Conservation (phyloP, 2,329 filamentous ascomycete genomes). For the Epichloe amarillans region DNA sequence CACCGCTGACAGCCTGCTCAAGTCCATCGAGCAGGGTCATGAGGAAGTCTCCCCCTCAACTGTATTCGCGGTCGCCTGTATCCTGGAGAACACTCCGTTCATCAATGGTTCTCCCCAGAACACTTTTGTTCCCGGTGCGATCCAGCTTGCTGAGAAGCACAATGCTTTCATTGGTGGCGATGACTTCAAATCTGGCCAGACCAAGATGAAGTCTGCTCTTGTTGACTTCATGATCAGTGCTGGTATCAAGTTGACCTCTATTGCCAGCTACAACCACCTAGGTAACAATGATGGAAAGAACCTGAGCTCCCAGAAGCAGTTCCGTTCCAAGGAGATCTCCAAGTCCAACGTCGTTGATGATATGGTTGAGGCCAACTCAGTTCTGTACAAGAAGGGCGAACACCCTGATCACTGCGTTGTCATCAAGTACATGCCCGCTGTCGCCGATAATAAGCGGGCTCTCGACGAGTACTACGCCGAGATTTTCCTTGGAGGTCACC, state of each 20-base stretch:
- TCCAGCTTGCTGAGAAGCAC: constrained; percentile 78
- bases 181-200: constrained; percentile 99
- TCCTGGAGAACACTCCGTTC: constrained; percentile 81
- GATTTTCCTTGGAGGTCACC: constrained; percentile 97
- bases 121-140: constrained; percentile 89
- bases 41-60: constrained; percentile 90
- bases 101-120: constrained; percentile 98
- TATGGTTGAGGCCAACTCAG: constrained; percentile 92
- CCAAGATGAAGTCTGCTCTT: constrained; percentile 99
- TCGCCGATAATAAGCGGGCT: constrained; percentile 97
- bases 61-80: constrained; percentile 87
- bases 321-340: constrained; percentile 98
- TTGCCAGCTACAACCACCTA: constrained; percentile 97
- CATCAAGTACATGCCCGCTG: constrained; percentile 99
- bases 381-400: constrained; percentile 84
- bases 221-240: constrained; percentile 98
- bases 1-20: constrained; percentile 85
- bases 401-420: constrained; percentile 97
- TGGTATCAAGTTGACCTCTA: constrained; percentile 96
- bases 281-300: constrained; percentile 99
- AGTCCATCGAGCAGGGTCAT: constrained; percentile 75
- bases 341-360: constrained; percentile 99
- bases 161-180: constrained; percentile 89
- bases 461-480: constrained; percentile 98
- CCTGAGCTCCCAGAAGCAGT: constrained; percentile 91